phyloP scores from a whole-genome alignment of 192 early-diverging fungal species.

The Mortierella claussenii region DNA sequence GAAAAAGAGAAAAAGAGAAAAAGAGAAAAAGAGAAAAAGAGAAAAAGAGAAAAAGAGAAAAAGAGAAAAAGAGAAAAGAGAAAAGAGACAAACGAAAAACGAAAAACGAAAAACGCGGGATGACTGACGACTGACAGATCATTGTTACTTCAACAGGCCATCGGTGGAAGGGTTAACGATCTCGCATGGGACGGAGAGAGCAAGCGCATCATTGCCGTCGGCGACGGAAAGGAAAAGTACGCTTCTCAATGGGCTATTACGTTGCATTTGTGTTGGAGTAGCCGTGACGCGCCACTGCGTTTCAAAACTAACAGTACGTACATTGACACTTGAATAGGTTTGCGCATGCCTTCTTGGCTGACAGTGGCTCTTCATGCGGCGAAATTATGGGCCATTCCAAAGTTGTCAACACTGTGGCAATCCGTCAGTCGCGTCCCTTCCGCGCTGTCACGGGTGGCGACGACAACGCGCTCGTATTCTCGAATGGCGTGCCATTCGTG shows the following conservation, averaged over 20 bases:
- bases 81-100: too few species aligned
- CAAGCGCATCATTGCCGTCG: slow-evolving; percentile 96
- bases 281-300: neutral
- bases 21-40: too few species aligned
- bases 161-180: slow-evolving; percentile 83
- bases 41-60: too few species aligned
- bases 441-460: slow-evolving; percentile 93
- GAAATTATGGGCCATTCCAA: slow-evolving; percentile 93
- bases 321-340: slow-evolving; percentile 61
- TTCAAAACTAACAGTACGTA: neutral
- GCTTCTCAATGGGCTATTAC: neutral
- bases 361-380: slow-evolving; percentile 89
- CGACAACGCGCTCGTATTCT: slow-evolving; percentile 90
- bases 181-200: slow-evolving; percentile 95
- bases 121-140: too few species aligned
- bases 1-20: too few species aligned
- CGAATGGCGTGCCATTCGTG: slow-evolving; percentile 93
- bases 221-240: slow-evolving; percentile 89
- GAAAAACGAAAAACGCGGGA: too few species aligned
- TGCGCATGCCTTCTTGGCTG: slow-evolving; percentile 91
- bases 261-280: neutral
- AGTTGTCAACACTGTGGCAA: slow-evolving; percentile 85
- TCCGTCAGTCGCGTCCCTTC: slow-evolving; percentile 92
- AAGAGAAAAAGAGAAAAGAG: too few species aligned
- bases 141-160: slow-evolving; percentile 6